Percentiles rank a stretch among this genome's conserved stretches.
phyloP scores from a whole-genome alignment of 148 eudicot species.

The Rhododendron mucronatum region DNA sequence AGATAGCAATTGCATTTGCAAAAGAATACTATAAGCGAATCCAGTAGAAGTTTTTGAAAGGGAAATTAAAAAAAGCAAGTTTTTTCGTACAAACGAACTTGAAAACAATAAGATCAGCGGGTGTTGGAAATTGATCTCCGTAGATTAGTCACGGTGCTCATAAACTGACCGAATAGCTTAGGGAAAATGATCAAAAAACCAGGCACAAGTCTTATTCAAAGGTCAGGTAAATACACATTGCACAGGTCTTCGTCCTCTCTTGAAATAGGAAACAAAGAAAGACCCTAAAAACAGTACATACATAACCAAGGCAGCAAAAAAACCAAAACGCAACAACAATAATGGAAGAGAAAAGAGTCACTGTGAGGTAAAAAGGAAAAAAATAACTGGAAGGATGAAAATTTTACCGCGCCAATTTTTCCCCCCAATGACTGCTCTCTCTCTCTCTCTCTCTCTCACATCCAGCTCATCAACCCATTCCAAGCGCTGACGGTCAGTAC shows the following conservation, averaged over 20 bases:
- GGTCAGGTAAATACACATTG: slow-evolving; percentile 10
- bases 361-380: background rate
- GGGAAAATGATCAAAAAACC: background rate
- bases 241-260: slow-evolving; percentile 6
- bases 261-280: background rate
- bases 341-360: background rate
- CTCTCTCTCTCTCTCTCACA: background rate
- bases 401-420: background rate
- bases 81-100: background rate
- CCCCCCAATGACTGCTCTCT: background rate
- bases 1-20: background rate
- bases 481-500: background rate
- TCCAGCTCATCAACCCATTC: background rate
- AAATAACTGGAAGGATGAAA: background rate
- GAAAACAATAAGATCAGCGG: background rate
- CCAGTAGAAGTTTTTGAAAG: background rate
- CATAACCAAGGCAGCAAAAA: background rate
- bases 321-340: background rate
- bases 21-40: background rate
- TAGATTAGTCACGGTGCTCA: too few species aligned
- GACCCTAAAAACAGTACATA: background rate
- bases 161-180: too few species aligned
- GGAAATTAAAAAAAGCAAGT: background rate
- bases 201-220: slow-evolving; percentile 3
- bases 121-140: too few species aligned